Percentiles rank a stretch among this genome's conserved stretches.
Evolutionary conservation across 2,329 filamentous ascomycete genomes (phyloP).

Genomic region (Cryphonectria japonica): DNA sequence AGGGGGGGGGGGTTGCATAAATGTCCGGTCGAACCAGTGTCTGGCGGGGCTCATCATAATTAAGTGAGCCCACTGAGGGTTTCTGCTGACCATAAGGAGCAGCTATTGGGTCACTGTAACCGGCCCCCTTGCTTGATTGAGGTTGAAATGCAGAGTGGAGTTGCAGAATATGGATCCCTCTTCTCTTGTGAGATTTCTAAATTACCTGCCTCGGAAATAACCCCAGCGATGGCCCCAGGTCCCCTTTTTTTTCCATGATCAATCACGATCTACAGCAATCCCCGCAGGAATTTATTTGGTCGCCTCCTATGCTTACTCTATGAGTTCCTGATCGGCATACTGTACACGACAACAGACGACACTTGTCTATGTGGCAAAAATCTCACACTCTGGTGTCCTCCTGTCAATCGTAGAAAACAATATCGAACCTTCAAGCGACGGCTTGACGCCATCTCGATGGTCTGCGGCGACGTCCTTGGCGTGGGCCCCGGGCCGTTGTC

Average conservation of each 20-base stretch:
- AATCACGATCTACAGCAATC: neutral
- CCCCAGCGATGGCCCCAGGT: neutral
- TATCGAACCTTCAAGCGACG: neutral
- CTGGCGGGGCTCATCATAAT: conserved; percentile 5
- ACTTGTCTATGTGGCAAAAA: neutral
- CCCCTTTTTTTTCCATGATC: neutral
- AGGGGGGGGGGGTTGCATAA: conserved; percentile 1
- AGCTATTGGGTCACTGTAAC: neutral
- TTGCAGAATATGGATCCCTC: neutral
- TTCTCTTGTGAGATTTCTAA: neutral
- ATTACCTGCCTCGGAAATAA: conserved; percentile 7
- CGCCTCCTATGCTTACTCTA: neutral
- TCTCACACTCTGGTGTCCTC: neutral
- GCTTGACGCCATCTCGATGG: neutral
- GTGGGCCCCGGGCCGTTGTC: neutral
- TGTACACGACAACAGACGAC: neutral
- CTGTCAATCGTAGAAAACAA: neutral
- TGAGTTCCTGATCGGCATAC: neutral
- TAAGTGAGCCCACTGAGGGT: conserved; percentile 1
- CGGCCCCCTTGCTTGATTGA: neutral
- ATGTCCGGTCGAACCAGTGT: neutral
- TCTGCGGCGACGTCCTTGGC: neutral
- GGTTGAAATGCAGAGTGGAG: conserved; percentile 1
- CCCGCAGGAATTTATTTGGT: neutral
- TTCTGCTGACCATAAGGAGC: neutral